Base-by-base conservation (phyloP, 1,139 yeast genomes). In the Debaryomyces nepalensis region DNA sequence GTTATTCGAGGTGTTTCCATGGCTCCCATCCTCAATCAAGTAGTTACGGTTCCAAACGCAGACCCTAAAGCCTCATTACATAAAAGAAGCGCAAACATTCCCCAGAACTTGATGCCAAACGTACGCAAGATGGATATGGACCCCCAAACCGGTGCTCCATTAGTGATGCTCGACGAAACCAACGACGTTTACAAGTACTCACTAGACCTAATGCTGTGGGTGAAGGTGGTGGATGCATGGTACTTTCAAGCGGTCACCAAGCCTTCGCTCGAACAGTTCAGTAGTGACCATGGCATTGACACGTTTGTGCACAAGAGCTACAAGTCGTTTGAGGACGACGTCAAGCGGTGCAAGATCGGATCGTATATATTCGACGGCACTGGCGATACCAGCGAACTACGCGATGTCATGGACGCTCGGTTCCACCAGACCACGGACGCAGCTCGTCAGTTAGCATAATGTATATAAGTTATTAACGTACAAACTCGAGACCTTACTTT, bases 161-260 rank as follows among this genome's bases (percentile, higher is more conserved):
- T 68, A 12, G 67, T 79, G 0, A 55, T 68, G 16, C 48, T 77
- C 24, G 66, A 65, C 14, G 63, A 61, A 36, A 55, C 56, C 5
- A 55, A 64, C 34, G 73, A 73, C 34, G 67, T 76, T 0, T 80
- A 61, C 52, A 54, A 59, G 7, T 82, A 67, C 52, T 69, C 75
- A 4, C 11, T 49, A 1, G 69, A 61, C 5, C 49, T 81, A 41
- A 61, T 57, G 43, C 57, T 62, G 11, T 82, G 87, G 87, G 56
- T 64, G 1, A 72, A 64, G 43, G 56, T 68, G 0, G 53, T 75
- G 12, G 82, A 79, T 46, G 67, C 79, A 1, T 78, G 81, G 81
- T 74, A 73, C 47, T 65, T 53, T 41, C 50, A 58, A 8, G 58
- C 61, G 4, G 10, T 42, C n/a, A 21, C 29, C 4, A 16, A 32